Percentiles rank a stretch among this genome's conserved stretches.
phyloP scores from a whole-genome alignment of 2,329 filamentous ascomycete species.

The Trichoderma koningii region DNA sequence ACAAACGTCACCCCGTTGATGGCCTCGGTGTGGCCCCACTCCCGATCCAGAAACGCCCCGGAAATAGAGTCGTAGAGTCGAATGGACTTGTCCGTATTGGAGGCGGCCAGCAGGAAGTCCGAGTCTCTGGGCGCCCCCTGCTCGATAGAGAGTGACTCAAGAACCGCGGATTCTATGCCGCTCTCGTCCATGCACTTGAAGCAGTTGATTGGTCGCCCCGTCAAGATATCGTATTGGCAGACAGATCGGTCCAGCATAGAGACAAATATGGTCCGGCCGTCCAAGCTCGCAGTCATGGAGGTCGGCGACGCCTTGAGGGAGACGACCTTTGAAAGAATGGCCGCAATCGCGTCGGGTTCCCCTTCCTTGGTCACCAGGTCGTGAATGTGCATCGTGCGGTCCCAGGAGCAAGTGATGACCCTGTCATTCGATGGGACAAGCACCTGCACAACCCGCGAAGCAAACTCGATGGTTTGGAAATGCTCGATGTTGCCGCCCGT shows the following conservation, averaged over 20 bases:
- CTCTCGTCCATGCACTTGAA: constrained; percentile 86
- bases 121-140: constrained; percentile 57
- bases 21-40: constrained; percentile 94
- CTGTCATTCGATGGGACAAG: constrained; percentile 74
- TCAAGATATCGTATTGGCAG: constrained; percentile 63
- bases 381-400: constrained; percentile 82
- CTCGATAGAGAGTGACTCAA: constrained; percentile 73
- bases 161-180: constrained; percentile 75
- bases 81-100: constrained; percentile 94
- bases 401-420: constrained; percentile 83
- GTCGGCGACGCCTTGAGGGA: constrained; percentile 83
- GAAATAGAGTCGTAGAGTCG: constrained; percentile 80
- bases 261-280: constrained; percentile 60
- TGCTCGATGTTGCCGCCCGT: constrained; percentile 67
- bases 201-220: constrained; percentile 67
- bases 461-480: constrained; percentile 91
- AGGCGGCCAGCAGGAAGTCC: constrained; percentile 79
- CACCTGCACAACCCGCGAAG: constrained; percentile 75
- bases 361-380: constrained; percentile 72
- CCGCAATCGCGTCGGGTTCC: constrained; percentile 68
- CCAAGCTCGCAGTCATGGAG: constrained; percentile 73
- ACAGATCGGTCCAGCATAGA: constrained; percentile 63
- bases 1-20: constrained; percentile 82
- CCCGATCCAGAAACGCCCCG: constrained; percentile 77
- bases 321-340: constrained; percentile 74